These are phyloP conservation scores for Entophlyctis luteolus DNA, from an alignment of 192 early-diverging fungal species.

Conservation along the genomic window DNA sequence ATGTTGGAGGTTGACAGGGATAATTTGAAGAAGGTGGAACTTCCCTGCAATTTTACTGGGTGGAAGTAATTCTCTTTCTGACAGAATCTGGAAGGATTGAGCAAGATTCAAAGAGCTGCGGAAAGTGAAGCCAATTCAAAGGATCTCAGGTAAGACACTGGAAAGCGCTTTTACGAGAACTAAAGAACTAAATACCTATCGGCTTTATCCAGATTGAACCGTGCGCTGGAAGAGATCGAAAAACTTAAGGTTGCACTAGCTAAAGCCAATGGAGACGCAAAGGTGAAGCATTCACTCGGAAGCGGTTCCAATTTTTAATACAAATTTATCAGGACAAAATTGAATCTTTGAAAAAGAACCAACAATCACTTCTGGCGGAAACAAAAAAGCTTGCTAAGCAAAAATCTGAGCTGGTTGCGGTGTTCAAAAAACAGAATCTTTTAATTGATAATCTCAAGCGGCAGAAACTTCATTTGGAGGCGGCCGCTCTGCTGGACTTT, in stretches of 20 bases:
- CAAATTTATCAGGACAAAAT: constrained; percentile 12
- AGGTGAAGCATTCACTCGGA: constrained; percentile 28
- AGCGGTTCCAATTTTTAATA: constrained; percentile 2
- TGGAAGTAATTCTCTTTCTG: background rate
- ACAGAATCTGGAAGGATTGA: constrained; percentile 33
- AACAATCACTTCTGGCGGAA: constrained; percentile 43
- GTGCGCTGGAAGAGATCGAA: constrained; percentile 53
- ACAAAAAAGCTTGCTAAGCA: constrained; percentile 47
- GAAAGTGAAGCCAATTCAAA: constrained; percentile 43
- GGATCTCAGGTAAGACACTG: constrained; percentile 38
- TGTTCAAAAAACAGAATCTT: constrained; percentile 53
- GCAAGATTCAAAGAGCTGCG: constrained; percentile 17
- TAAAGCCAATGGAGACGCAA: constrained; percentile 29
- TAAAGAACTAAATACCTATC: background rate
- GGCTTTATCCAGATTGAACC: constrained; percentile 40
- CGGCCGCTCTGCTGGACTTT: constrained; percentile 10
- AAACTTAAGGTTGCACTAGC: constrained; percentile 26
- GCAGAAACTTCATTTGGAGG: constrained; percentile 45
- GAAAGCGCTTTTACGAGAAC: background rate
- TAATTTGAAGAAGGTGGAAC: constrained; percentile 39
- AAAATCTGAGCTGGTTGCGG: constrained; percentile 45
- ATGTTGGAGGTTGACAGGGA: constrained; percentile 32
- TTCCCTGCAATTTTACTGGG: background rate
- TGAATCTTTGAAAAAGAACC: constrained; percentile 18
- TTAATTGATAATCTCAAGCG: constrained; percentile 52